Evolutionary conservation across 1,284 basidiomycete genomes (phyloP), one percentile per base, ranked within the genome.

Genomic region (Papiliotrema flavescens): DNA sequence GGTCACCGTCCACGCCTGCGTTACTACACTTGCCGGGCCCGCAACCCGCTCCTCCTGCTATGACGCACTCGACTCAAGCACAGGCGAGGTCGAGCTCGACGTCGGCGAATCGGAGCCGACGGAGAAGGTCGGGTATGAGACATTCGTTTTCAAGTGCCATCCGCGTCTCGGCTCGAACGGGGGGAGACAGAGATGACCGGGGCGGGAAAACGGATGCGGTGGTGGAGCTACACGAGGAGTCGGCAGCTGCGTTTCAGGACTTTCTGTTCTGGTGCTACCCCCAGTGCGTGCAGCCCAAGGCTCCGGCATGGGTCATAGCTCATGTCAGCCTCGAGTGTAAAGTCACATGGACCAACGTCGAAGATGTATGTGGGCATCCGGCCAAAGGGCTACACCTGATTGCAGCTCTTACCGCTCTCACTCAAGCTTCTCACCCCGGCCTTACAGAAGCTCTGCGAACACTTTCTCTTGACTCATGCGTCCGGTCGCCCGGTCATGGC

Each of bases 301-400:
- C 5, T 9, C 20, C 24, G 20, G 6, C 19, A 32, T 36, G 45
- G n/a, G 4, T 17, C 28, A 26, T 24, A 9, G 44, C 59, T 55
- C 53, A 59, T 43, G 46, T 17, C 63, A 90, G 88, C 63, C 81
- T 92, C 51, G 86, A 90, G 64, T 93, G 90, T 76, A 89, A 88
- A 9, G 90, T 93, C 53, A 87, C 88, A 1, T 95, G 91, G 91
- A 89, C 90, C 62, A 94, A 94, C 70, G 91, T 90, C 28, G 90
- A 89, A 65, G 85, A 86, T 39, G 76, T 76, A 41, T 58, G 74
- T 66, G 11, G n/a, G 51, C 48, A 22, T 17, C 35, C 49, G 19
- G 6, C 50, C 15, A n/a, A 36, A 22, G 23, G n/a, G 36, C 3
- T 24, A n/a, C 19, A 28, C 20, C 24, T 14, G n/a, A 36, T 35